Percentiles rank a stretch among this genome's conserved stretches.
Evolutionary conservation across 1,284 basidiomycete species (phyloP).

Genomic region (Ustilago vetiveriae): DNA sequence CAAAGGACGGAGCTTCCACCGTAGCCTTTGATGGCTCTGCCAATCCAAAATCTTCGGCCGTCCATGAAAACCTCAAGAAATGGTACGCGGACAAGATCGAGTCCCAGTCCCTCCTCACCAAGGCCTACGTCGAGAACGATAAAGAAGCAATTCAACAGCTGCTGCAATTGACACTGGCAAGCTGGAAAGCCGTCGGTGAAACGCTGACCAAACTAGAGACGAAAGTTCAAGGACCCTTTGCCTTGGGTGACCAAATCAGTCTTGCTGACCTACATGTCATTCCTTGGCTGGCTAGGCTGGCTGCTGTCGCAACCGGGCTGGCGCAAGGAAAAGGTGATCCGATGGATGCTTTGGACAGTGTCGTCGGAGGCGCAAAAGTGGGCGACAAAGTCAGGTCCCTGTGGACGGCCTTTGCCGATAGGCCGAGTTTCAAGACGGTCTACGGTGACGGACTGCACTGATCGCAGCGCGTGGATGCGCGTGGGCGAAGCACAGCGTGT

Average conservation of each 20-base stretch:
- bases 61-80: slow-evolving; percentile 52
- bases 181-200: slow-evolving; percentile 71
- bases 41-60: slow-evolving; percentile 58
- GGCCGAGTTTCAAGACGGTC: slow-evolving; percentile 40
- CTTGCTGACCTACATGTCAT: slow-evolving; percentile 82
- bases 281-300: slow-evolving; percentile 76
- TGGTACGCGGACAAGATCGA: slow-evolving; percentile 69
- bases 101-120: slow-evolving; percentile 66
- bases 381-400: slow-evolving; percentile 22
- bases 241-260: slow-evolving; percentile 79
- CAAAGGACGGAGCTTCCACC: slow-evolving; percentile 70
- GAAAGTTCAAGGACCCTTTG: slow-evolving; percentile 77
- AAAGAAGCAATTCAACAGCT: slow-evolving; percentile 53
- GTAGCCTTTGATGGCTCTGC: slow-evolving; percentile 70
- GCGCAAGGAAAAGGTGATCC: neutral
- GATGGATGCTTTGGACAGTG: slow-evolving; percentile 2
- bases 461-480: too few species aligned
- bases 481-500: too few species aligned
- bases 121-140: slow-evolving; percentile 63
- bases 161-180: slow-evolving; percentile 66
- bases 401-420: slow-evolving; percentile 28
- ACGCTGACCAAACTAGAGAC: slow-evolving; percentile 71
- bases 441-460: slow-evolving; percentile 51
- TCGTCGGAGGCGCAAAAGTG: slow-evolving; percentile 5
- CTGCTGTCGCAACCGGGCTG: slow-evolving; percentile 11